Evolutionary conservation across 345 rosid species (phyloP).

Genomic region (Brassica rapa): DNA sequence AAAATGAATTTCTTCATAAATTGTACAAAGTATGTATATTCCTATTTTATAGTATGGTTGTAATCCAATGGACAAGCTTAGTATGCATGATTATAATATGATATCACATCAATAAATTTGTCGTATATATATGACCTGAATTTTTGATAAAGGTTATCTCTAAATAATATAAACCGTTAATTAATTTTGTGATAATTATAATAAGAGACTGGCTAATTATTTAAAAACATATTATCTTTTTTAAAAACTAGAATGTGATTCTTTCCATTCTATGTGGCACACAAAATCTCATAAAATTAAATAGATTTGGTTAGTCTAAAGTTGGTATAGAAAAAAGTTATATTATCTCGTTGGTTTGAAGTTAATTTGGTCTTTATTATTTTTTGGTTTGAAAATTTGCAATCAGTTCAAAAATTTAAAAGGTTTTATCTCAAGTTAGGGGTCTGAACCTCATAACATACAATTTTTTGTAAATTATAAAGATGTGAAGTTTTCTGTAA

Average conservation of each 20-base stretch:
- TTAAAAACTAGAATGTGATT: conserved; percentile 41
- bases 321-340: conserved; percentile 25
- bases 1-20: background rate
- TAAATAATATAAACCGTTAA: conserved; percentile 26
- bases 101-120: conserved; percentile 39
- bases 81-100: conserved; percentile 3
- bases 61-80: conserved; percentile 26
- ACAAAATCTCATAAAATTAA: conserved; percentile 30
- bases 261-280: conserved; percentile 40
- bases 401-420: too few relatives aligned
- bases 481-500: too few relatives aligned
- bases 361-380: conserved; percentile 19
- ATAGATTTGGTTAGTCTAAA: conserved; percentile 36
- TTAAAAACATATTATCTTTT: conserved; percentile 28
- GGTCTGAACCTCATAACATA: too few relatives aligned
- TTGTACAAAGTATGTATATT: background rate
- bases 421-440: too few relatives aligned
- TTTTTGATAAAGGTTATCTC: conserved; percentile 28
- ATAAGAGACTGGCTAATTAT: conserved; percentile 15
- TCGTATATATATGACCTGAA: conserved; percentile 30
- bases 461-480: too few relatives aligned
- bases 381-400: conserved; percentile 6
- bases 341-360: conserved; percentile 36
- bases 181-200: conserved; percentile 22
- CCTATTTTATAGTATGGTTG: background rate